Evolutionary conservation across 2,329 filamentous ascomycete species (phyloP).

Genomic region (Corinectria fuckeliana): DNA sequence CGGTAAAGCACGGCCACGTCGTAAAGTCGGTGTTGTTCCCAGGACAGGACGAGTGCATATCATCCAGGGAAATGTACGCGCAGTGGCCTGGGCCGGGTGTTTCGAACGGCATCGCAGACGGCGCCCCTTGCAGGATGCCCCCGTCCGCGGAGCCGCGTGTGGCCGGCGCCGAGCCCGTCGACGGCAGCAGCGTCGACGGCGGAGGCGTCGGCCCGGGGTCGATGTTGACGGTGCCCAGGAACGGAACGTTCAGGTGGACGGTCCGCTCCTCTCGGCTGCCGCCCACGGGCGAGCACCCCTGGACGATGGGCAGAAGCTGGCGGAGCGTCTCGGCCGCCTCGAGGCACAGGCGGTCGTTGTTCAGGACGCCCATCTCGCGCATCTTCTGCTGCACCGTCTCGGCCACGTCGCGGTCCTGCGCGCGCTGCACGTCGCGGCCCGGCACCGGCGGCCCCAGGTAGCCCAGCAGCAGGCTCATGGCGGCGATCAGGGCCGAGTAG

Average conservation of each 20-base stretch:
- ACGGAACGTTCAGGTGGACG: constrained; percentile 53
- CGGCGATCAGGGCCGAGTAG: constrained; percentile 58
- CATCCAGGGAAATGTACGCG: constrained; percentile 5
- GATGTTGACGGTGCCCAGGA: constrained; percentile 55
- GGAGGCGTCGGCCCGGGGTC: constrained; percentile 32
- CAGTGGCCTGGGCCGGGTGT: background rate
- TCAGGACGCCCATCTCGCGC: constrained; percentile 45
- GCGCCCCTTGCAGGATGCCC: constrained; percentile 9
- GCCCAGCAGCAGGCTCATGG: constrained; percentile 57
- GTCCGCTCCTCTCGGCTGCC: constrained; percentile 22
- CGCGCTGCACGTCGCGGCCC: constrained; percentile 29
- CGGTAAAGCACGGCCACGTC: constrained; percentile 37
- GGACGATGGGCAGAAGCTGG: too few relatives aligned
- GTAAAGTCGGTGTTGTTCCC: constrained; percentile 11
- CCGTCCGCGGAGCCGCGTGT: constrained; percentile 8
- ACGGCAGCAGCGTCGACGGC: constrained; percentile 18
- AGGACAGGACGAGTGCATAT: constrained; percentile 14
- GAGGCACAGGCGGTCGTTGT: too few relatives aligned
- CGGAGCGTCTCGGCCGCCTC: too few relatives aligned
- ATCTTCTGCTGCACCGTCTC: constrained; percentile 47
- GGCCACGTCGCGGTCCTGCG: constrained; percentile 46
- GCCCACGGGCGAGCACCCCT: constrained; percentile 30
- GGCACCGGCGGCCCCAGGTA: constrained; percentile 51
- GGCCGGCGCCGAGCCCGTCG: constrained; percentile 21
- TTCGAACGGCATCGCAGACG: constrained; percentile 17